Evolutionary conservation across 257 asterid species (phyloP).

Genomic region (Ehretia macrophylla): DNA sequence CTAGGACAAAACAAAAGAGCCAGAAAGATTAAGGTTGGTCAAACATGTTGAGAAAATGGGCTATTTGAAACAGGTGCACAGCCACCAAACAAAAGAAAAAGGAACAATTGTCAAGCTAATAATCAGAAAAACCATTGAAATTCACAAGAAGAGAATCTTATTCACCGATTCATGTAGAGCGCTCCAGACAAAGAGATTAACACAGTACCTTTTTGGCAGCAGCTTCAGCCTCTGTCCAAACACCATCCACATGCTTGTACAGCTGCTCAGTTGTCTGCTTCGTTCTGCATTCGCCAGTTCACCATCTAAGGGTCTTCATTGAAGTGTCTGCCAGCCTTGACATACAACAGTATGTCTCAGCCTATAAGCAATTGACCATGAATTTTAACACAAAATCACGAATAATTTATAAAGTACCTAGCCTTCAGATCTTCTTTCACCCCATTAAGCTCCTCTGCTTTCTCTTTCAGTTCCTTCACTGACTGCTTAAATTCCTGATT

Average conservation of each 20-base stretch:
- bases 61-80: too few species aligned
- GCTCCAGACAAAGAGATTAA: background rate
- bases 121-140: conserved; percentile 9
- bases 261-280: conserved; percentile 95
- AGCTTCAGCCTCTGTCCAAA: conserved; percentile 87
- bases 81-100: conserved; percentile 20
- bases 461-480: conserved; percentile 70
- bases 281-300: conserved; percentile 99
- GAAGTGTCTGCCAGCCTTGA: conserved; percentile 95
- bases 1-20: conserved; percentile 22
- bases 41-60: too few species aligned
- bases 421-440: conserved; percentile 73
- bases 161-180: background rate
- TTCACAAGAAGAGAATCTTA: background rate
- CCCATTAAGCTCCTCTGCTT: conserved; percentile 65
- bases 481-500: conserved; percentile 65
- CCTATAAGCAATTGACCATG: conserved; percentile 38
- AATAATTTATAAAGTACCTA: conserved; percentile 46
- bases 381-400: conserved; percentile 16
- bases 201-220: conserved; percentile 73
- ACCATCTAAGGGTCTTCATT: conserved; percentile 86
- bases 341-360: conserved; percentile 99
- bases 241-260: conserved; percentile 90
- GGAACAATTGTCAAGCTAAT: background rate
- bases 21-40: too few species aligned